Percentiles rank a stretch among this genome's conserved stretches.
These are phyloP conservation scores for Boletellus sp. DNA, from an alignment of 768 basidiomycete species.

Conservation along the genomic window DNA sequence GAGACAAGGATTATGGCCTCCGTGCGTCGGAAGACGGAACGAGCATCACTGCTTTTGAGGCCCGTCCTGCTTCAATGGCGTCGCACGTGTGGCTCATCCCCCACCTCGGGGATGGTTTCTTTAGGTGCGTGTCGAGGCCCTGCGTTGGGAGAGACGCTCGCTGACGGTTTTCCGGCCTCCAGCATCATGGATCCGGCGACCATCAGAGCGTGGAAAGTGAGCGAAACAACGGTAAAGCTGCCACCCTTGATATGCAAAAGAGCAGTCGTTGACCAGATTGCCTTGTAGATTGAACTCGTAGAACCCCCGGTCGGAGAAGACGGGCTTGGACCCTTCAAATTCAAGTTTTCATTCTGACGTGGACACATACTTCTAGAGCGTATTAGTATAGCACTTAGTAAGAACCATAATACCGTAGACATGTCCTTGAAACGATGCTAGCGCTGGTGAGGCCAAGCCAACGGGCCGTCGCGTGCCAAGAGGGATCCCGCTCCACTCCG, in stretches of 20 bases:
- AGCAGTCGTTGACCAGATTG: background rate
- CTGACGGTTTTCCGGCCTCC: background rate
- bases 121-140: background rate
- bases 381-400: too few species aligned
- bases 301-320: background rate
- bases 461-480: too few species aligned
- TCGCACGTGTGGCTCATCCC: slow-evolving; percentile 6
- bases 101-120: background rate
- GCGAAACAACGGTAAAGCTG: background rate
- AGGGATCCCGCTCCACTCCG: too few species aligned
- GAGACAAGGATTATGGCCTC: background rate
- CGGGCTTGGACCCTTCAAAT: slow-evolving; percentile 1
- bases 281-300: background rate
- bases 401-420: too few species aligned
- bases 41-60: background rate
- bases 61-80: background rate
- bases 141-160: too few species aligned
- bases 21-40: slow-evolving; percentile 2
- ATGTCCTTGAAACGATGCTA: too few species aligned
- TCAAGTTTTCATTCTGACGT: slow-evolving; percentile 5
- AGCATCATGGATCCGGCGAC: background rate
- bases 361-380: too few species aligned
- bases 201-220: background rate
- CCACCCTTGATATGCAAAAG: background rate
- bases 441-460: too few species aligned